Evolutionary conservation across 1,139 yeast species (phyloP), one percentile per base, ranked within the genome.

Genomic region (Pichia kudriavzevii): DNA sequence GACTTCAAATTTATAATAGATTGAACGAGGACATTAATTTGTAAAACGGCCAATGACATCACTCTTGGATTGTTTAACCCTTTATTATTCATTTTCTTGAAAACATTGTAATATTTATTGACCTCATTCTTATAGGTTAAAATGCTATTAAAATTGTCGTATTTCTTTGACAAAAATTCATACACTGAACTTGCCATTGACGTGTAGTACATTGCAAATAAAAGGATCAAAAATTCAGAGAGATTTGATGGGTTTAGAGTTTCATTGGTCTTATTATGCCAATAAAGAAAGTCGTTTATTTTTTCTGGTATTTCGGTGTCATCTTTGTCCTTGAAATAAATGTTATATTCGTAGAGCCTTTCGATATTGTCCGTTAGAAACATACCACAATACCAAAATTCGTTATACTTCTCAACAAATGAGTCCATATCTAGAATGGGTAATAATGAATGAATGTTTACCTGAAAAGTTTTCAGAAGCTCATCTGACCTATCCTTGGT

Each of bases 391-490:
- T 49, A 59, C 80, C 80, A 75, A 43, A 64, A 74, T 22, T 55
- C 58, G 20, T 69, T 70, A 47, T 72, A 78, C 40, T 69, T 70
- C 26, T 47, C 48, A 7, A 64, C 40, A 40, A 73, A 73, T 21
- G 63, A 69, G 4, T 51, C 41, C 23, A 61, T 45, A 28, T 63
- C 63, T 34, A 74, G 45, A 3, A 75, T 56, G 0, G 81, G 81
- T 15, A 74, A 49, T 13, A 75, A 52, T 5, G 74, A 67, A 46
- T 73, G 78, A 18, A 75, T 73, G 2, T 75, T 69, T 33, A 62
- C 64, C 15, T 67, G 52, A 44, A 69, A 75, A 17, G 73, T 59
- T 28, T 64, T 62, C 5, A 72, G 58, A 29, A 74, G 53, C 40
- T 71, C 75, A 43, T 60, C 64, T 0, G 76, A 71, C 39, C 76